Percentiles rank a stretch among this genome's conserved stretches.
phyloP scores from a whole-genome alignment of 2,329 filamentous ascomycete genomes.

The Colletotrichum musae region DNA sequence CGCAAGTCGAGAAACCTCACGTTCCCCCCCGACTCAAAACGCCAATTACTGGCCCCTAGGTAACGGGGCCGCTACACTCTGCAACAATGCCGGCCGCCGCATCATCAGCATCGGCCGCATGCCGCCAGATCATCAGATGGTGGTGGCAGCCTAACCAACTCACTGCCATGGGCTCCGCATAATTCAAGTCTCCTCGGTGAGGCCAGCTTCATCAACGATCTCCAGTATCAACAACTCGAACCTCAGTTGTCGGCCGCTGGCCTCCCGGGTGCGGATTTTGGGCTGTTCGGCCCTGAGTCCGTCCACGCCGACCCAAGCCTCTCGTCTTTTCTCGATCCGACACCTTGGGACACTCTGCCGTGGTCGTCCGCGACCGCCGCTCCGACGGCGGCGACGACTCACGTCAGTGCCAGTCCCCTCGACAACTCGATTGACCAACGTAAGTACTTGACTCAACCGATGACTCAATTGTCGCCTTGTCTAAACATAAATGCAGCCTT shows the following conservation, averaged over 20 bases:
- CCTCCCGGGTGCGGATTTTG: conserved; percentile 35
- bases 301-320: conserved; percentile 35
- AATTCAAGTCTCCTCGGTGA: conserved; percentile 30
- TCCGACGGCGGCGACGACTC: conserved; percentile 17
- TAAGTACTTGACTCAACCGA: background rate
- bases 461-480: conserved; percentile 1
- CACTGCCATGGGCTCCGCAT: conserved; percentile 31
- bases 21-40: background rate
- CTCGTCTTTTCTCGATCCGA: conserved; percentile 23
- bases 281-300: conserved; percentile 31
- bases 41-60: conserved; percentile 27
- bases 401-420: conserved; percentile 36
- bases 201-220: conserved; percentile 18
- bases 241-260: conserved; percentile 29
- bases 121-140: conserved; percentile 22
- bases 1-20: conserved; percentile 19
- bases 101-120: conserved; percentile 18
- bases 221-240: conserved; percentile 18
- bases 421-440: conserved; percentile 32
- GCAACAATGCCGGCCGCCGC: conserved; percentile 39
- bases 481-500: conserved; percentile 29
- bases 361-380: conserved; percentile 29
- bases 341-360: conserved; percentile 35
- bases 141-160: conserved; percentile 34
- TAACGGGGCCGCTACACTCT: conserved; percentile 42